Conservation (phyloP, 1,284 basidiomycete species). For the Tilletia indica region DNA sequence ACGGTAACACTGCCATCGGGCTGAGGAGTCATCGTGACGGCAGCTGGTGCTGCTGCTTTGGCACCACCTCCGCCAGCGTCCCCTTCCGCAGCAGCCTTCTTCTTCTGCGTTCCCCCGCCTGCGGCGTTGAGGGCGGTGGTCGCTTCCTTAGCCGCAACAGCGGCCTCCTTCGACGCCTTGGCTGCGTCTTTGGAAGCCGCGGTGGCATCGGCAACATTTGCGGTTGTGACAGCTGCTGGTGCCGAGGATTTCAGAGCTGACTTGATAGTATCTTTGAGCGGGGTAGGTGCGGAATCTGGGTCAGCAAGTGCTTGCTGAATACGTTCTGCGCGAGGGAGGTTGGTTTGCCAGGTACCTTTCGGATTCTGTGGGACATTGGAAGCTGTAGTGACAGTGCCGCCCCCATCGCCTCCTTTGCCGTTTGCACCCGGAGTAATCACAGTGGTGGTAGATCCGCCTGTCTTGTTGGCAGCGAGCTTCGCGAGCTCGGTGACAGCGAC, state of each 20-base stretch:
- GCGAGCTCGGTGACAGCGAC: constrained; percentile 9
- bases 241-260: background rate
- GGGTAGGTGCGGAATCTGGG: background rate
- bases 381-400: background rate
- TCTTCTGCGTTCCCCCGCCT: constrained; percentile 11
- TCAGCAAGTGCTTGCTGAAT: constrained; percentile 2
- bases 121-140: background rate
- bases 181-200: constrained; percentile 7
- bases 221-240: background rate
- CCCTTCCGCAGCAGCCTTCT: background rate
- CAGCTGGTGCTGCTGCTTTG: background rate
- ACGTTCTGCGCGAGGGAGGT: constrained; percentile 11
- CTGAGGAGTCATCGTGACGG: constrained; percentile 1
- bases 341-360: constrained; percentile 8
- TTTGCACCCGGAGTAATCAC: constrained; percentile 2
- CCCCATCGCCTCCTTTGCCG: constrained; percentile 2
- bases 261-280: constrained; percentile 13
- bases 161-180: constrained; percentile 14
- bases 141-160: constrained; percentile 7
- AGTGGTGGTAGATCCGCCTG: constrained; percentile 3
- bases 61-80: background rate
- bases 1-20: constrained; percentile 7
- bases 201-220: background rate
- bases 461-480: constrained; percentile 8
- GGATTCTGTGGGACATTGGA: background rate